Base-by-base conservation (phyloP, 2,329 filamentous ascomycete genomes). In the Aspergillus luchuensis region DNA sequence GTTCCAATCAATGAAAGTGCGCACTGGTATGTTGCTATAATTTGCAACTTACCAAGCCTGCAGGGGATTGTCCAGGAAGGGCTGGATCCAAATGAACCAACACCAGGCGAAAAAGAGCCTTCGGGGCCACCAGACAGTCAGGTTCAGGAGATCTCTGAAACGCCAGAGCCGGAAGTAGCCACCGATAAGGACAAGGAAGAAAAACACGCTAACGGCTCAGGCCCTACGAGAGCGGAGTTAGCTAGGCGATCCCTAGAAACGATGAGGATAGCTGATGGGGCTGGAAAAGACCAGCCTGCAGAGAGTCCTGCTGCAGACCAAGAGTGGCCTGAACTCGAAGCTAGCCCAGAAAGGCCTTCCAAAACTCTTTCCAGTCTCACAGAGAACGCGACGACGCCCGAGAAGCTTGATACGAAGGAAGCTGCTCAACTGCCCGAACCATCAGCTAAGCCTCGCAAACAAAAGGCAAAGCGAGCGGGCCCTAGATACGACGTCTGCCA, bases 1-100 rank as follows among this genome's bases (percentile, higher is more conserved):
- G 90, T 99, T 6, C 95, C 95, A 0, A 91, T 99, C 73, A 96
- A 97, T 69, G 91, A 97, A 72, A 82, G 87, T 66, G 79, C 82
- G 1, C 95, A 99, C 75, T 99, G 96, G 95, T 98, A 95, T 76
- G 81, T 98, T 66, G 92, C 92, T 13, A 94, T 99, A 58, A 94
- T 99, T 56, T 97, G 92, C 83, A 97, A 99, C 70, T 84, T 94
- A 2, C 85, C 87, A 3, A 87, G 84, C 55, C 81, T 95, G n/a
- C 66, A 69, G 30, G 74, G 78, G 7, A 63, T 64, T 11, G 30
- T 56, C 8, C 61, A 61, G 8, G 49, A 57, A 2, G 39, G 19
- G 17, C 38, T 51, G 23, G 59, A 62, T 57, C 7, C 53, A 17
- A 54, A 13, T 62, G 43, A 55, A 58, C 15, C 39, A 39, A 13